Evolutionary conservation across 2,329 filamentous ascomycete genomes (phyloP).

Genomic region (Aureobasidium sp.): DNA sequence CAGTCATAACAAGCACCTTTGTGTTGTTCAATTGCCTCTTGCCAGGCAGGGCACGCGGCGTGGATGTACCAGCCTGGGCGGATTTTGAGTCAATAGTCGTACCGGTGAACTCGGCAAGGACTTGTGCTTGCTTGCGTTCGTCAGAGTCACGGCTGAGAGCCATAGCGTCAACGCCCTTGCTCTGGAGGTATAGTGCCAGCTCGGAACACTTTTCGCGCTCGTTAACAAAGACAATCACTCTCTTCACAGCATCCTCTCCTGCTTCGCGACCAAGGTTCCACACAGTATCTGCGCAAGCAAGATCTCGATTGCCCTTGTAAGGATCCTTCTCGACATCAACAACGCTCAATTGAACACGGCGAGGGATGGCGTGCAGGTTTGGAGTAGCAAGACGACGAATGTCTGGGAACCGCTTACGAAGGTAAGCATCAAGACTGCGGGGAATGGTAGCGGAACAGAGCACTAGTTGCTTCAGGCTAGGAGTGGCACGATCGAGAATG

Average conservation of each 20-base stretch:
- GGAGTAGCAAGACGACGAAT: slow-evolving; percentile 85
- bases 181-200: slow-evolving; percentile 68
- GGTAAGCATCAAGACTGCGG: slow-evolving; percentile 73
- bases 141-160: slow-evolving; percentile 79
- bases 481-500: slow-evolving; percentile 73
- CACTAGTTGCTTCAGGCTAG: slow-evolving; percentile 77
- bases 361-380: slow-evolving; percentile 90
- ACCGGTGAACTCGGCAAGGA: slow-evolving; percentile 68
- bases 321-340: slow-evolving; percentile 89
- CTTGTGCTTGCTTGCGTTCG: slow-evolving; percentile 68
- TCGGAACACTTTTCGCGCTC: slow-evolving; percentile 83
- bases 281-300: slow-evolving; percentile 91
- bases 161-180: slow-evolving; percentile 82
- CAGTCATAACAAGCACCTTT: slow-evolving; percentile 89
- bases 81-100: slow-evolving; percentile 5
- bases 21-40: slow-evolving; percentile 60
- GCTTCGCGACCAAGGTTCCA: slow-evolving; percentile 84
- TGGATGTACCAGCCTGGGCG: neutral
- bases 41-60: neutral
- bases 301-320: slow-evolving; percentile 83
- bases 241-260: slow-evolving; percentile 57
- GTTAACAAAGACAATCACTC: slow-evolving; percentile 93
- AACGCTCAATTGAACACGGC: slow-evolving; percentile 87
- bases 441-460: slow-evolving; percentile 97
- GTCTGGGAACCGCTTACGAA: slow-evolving; percentile 74